Conservation (phyloP, 2,329 filamentous ascomycete genomes). For the Fusarium clavum region DNA sequence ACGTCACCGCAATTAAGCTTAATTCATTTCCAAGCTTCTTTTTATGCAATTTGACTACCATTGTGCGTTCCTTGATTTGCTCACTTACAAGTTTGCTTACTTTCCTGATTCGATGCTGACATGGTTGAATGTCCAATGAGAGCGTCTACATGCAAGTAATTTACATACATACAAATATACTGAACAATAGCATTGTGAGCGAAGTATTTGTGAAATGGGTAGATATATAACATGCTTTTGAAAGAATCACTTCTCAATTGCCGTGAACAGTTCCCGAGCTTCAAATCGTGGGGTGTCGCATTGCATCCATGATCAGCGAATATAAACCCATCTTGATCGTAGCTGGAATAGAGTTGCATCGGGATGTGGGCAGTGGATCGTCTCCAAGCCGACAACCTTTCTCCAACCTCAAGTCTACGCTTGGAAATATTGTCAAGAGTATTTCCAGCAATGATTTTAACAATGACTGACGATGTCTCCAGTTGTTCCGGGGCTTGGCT, state of each 20-base stretch:
- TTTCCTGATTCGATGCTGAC: not conserved
- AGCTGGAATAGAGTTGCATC: not conserved
- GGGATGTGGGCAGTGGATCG: conserved; percentile 14
- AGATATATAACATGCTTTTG: not conserved
- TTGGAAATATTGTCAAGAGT: not conserved
- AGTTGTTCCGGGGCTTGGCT: conserved; percentile 9
- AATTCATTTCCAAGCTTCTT: conserved; percentile 35
- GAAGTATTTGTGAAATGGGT: no score
- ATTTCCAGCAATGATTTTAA: not conserved
- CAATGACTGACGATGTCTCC: not conserved
- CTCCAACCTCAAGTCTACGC: conserved; percentile 1
- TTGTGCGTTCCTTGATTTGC: fast-evolving
- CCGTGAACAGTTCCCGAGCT: conserved; percentile 23
- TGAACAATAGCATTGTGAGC: not conserved
- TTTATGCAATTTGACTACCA: not conserved
- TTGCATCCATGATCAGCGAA: conserved; percentile 25
- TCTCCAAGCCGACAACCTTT: not conserved
- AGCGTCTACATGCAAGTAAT: not conserved
- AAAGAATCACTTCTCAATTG: conserved; percentile 11
- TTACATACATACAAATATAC: not conserved
- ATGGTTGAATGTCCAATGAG: not conserved
- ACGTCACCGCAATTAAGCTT: not conserved
- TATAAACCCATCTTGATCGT: not conserved
- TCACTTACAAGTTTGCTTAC: not conserved
- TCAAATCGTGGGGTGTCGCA: conserved; percentile 23